Evolutionary conservation across 768 basidiomycete species (phyloP), one percentile per base, ranked within the genome.

Genomic region (Russula sp.): DNA sequence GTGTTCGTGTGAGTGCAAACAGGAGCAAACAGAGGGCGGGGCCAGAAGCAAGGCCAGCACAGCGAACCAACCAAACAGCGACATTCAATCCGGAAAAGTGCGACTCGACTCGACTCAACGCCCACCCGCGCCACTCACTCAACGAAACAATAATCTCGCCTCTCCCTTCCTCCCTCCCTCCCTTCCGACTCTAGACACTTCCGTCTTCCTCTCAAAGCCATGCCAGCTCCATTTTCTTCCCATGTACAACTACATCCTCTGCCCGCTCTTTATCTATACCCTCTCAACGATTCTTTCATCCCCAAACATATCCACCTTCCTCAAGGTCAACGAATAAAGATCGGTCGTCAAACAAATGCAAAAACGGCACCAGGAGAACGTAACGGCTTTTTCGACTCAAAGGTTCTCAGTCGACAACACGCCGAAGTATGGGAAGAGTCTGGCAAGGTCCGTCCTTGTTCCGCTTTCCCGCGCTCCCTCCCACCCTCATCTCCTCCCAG

Each of bases 391-490:
- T 98, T 99, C 72, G 96, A 98, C 76, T 90, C 87, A 25, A 98
- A 98, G 72, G 87, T 98, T 8, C 79, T 99, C 63, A 92, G 90
- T 67, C 79, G 96, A 67, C 89, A 91, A 76, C 96, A 98, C 71
- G 96, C 96, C 14, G 96, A 98, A 75, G 90, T 99, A n/a, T 99
- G 88, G 96, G 94, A 92, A 76, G 92, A 96, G 63, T 78, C 74
- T 46, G 85, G 83, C 49, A 96, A 96, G 84, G 94, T 93, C 52
- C 53, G 78, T 71, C 11, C 6, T 9, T 41, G n/a, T n/a, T 50
- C 56, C 50, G 56, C 56, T 49, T 59, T 46, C 41, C 47, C 59
- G 39, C 53, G 63, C 47, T 66, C 65, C 63, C 64, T 41, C 45
- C 59, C 58, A 47, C 39, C 61, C 56, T 63, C 60, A 61, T 66